Conservation (phyloP, 441 rosid genomes). For the Francoa sonchifolia region DNA sequence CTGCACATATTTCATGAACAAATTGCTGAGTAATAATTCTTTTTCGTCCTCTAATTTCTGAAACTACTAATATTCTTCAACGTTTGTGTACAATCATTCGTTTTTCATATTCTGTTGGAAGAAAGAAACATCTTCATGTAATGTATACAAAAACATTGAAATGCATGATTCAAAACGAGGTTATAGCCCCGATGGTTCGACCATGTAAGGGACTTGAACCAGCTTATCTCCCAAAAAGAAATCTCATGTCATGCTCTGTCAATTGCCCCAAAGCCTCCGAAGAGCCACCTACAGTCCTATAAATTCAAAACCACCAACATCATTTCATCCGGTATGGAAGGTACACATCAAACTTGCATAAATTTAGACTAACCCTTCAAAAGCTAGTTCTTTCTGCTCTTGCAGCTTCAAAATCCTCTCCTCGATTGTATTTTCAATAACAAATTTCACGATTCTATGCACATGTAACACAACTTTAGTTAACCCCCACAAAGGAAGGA, state of each 20-base stretch:
- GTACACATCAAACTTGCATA: background rate
- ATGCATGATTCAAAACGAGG: no score
- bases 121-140: no score
- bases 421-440: slow-evolving; percentile 87
- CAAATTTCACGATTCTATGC: slow-evolving; percentile 65
- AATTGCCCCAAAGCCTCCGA: slow-evolving; percentile 71
- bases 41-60: no score
- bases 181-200: no score
- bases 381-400: slow-evolving; percentile 82
- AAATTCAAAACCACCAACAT: background rate
- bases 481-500: slow-evolving; percentile 1
- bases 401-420: slow-evolving; percentile 91
- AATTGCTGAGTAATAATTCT: no score
- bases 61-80: no score
- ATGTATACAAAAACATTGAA: no score
- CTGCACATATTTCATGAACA: no score
- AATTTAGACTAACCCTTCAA: slow-evolving; percentile 64
- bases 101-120: no score
- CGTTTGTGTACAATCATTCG: no score
- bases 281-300: slow-evolving; percentile 86
- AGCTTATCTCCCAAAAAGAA: slow-evolving; percentile 40
- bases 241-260: slow-evolving; percentile 68
- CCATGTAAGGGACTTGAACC: no score
- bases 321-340: background rate
- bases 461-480: slow-evolving; percentile 4